These are phyloP conservation scores for Violaceomyces palustris DNA, from an alignment of 1,284 basidiomycete genomes.

Conservation along the genomic window DNA sequence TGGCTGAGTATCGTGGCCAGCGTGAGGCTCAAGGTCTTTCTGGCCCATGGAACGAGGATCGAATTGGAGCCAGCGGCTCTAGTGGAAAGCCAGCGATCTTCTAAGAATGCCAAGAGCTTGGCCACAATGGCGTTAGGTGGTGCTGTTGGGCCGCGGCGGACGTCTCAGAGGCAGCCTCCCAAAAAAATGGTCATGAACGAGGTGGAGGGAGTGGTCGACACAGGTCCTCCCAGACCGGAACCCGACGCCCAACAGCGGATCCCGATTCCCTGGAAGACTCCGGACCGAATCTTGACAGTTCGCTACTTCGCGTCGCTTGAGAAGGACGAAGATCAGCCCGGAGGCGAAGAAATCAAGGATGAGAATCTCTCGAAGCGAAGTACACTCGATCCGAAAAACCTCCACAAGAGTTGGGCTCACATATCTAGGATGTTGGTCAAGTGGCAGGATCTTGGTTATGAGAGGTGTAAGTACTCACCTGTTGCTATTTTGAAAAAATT, in stretches of 20 bases:
- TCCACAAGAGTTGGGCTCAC: constrained; percentile 17
- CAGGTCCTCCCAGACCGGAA: constrained; percentile 24
- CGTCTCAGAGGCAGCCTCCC: too few relatives aligned
- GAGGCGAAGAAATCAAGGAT: constrained; percentile 15
- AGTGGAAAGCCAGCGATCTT: too few relatives aligned
- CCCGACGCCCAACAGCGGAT: constrained; percentile 34
- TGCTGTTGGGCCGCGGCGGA: too few relatives aligned
- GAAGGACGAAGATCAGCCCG: constrained; percentile 10
- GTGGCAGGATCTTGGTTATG: constrained; percentile 84
- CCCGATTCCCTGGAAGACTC: constrained; percentile 30
- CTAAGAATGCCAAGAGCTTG: too few relatives aligned
- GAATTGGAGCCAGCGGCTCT: constrained; percentile 28
- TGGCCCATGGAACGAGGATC: constrained; percentile 22
- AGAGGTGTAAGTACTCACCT: constrained; percentile 65
- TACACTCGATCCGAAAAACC: constrained; percentile 11
- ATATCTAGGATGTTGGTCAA: constrained; percentile 58
- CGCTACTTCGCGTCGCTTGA: constrained; percentile 15
- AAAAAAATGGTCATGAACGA: constrained; percentile 22
- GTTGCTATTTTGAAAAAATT: background rate
- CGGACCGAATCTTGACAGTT: constrained; percentile 33
- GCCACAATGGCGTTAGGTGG: too few relatives aligned
- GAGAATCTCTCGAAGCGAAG: constrained; percentile 9
- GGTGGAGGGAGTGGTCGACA: constrained; percentile 21
- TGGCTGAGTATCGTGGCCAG: constrained; percentile 20
- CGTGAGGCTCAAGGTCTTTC: constrained; percentile 8